Evolutionary conservation across 106 monocot species (phyloP).

Genomic region (Posidonia australis): DNA sequence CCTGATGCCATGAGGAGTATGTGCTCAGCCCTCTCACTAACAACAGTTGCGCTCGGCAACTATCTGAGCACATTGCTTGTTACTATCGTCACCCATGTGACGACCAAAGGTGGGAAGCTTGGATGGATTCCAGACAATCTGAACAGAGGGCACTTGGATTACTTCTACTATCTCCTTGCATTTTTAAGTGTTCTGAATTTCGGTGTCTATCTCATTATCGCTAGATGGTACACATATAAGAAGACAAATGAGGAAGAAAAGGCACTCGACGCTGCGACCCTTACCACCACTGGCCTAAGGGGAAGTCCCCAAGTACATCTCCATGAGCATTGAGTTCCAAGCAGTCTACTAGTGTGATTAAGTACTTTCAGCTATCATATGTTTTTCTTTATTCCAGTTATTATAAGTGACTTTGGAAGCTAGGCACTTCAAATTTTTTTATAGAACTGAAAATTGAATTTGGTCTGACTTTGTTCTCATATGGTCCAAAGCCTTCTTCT

Average conservation of each 20-base stretch:
- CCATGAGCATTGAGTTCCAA: too few species aligned
- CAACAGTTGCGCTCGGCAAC: slow-evolving; percentile 37
- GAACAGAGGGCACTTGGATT: slow-evolving; percentile 48
- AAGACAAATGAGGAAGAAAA: slow-evolving; percentile 17
- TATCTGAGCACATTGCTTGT: slow-evolving; percentile 49
- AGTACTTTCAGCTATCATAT: too few species aligned
- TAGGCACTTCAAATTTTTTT: too few species aligned
- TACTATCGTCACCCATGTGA: slow-evolving; percentile 26
- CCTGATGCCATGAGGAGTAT: slow-evolving; percentile 71
- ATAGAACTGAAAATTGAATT: too few species aligned
- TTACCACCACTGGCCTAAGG: too few species aligned
- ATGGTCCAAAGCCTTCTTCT: too few species aligned
- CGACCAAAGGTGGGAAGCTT: slow-evolving; percentile 27
- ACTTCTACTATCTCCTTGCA: slow-evolving; percentile 54
- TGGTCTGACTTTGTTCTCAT: too few species aligned
- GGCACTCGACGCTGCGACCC: background rate
- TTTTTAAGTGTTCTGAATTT: slow-evolving; percentile 39
- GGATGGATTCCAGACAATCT: slow-evolving; percentile 62
- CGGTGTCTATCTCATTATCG: slow-evolving; percentile 28
- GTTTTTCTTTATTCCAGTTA: too few species aligned
- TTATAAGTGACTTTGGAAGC: too few species aligned
- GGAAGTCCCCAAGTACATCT: too few species aligned
- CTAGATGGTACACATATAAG: slow-evolving; percentile 51
- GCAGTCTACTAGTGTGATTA: too few species aligned
- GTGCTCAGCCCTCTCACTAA: slow-evolving; percentile 53